Evolutionary conservation across 768 basidiomycete species (phyloP).

Genomic region (Cubamyces lactineus): DNA sequence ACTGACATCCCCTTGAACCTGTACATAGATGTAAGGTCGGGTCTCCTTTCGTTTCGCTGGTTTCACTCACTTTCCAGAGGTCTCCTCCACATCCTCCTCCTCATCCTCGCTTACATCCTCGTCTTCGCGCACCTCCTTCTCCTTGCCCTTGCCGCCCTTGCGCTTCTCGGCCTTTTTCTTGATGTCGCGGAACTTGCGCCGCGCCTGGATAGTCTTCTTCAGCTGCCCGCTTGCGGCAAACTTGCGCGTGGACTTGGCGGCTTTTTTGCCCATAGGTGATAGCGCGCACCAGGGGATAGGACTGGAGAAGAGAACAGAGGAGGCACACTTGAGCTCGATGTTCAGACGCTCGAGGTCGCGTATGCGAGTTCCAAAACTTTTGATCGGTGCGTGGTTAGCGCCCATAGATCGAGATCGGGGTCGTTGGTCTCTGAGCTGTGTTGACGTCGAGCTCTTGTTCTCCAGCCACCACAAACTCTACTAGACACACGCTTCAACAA

Average conservation of each 20-base stretch:
- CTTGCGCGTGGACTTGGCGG: constrained; percentile 81
- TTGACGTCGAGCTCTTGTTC: no score
- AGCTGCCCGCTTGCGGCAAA: constrained; percentile 88
- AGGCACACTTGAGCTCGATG: not conserved
- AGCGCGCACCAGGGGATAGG: no score
- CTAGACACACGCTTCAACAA: no score
- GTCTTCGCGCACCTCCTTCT: constrained; percentile 23
- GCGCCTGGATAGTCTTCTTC: constrained; percentile 80
- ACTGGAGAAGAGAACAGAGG: not conserved
- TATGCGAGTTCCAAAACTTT: not conserved
- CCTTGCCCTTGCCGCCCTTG: constrained; percentile 39
- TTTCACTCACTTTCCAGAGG: constrained; percentile 28
- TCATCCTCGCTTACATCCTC: constrained; percentile 33
- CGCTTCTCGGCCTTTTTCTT: constrained; percentile 71
- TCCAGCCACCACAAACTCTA: no score
- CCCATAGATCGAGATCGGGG: not conserved
- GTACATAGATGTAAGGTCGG: not conserved
- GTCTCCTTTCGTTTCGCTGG: not conserved
- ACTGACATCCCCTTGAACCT: constrained; percentile 66
- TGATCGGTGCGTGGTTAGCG: not conserved
- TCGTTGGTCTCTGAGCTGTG: no score
- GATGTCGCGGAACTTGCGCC: constrained; percentile 80
- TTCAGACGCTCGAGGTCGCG: not conserved
- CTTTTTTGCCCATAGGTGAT: constrained; percentile 55
- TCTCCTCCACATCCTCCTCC: constrained; percentile 31